Percentiles rank a stretch among this genome's conserved stretches.
These are phyloP conservation scores for Zasmidium cellare DNA, from an alignment of 2,329 filamentous ascomycete species.

Conservation along the genomic window DNA sequence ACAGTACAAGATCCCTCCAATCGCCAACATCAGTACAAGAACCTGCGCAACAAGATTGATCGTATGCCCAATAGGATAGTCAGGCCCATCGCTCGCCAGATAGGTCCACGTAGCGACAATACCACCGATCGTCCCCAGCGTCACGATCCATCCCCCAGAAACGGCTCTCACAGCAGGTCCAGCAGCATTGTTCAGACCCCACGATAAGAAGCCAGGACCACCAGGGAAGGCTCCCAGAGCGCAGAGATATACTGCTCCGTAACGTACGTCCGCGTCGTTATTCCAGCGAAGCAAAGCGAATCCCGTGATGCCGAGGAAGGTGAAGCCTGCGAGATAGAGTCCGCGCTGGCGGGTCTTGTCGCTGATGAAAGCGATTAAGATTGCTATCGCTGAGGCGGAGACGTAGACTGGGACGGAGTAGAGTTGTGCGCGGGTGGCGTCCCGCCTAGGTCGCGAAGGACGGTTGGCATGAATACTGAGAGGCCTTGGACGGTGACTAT, in stretches of 20 bases:
- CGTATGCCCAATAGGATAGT: slow-evolving; percentile 53
- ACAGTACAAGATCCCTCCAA: slow-evolving; percentile 55
- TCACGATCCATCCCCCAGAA: slow-evolving; percentile 56
- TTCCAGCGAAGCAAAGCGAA: slow-evolving; percentile 35
- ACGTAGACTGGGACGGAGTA: slow-evolving; percentile 46
- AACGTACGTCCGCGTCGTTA: slow-evolving; percentile 29
- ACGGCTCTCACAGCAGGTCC: slow-evolving; percentile 59
- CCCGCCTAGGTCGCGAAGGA: slow-evolving; percentile 65
- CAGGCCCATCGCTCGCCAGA: slow-evolving; percentile 46
- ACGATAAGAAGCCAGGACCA: slow-evolving; percentile 59
- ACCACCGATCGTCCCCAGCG: slow-evolving; percentile 57
- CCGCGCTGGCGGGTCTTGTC: slow-evolving; percentile 24
- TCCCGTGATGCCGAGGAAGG: slow-evolving; percentile 31
- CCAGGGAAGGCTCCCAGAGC: slow-evolving; percentile 56
- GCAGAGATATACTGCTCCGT: slow-evolving; percentile 40
- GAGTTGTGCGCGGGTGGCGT: slow-evolving; percentile 49
- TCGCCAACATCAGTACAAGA: slow-evolving; percentile 45
- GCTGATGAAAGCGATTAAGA: slow-evolving; percentile 26
- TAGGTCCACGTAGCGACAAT: slow-evolving; percentile 62
- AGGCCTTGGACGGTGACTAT: slow-evolving; percentile 52
- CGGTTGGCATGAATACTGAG: slow-evolving; percentile 49
- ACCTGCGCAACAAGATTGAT: slow-evolving; percentile 59
- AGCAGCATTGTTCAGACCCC: slow-evolving; percentile 61
- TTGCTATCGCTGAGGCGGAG: slow-evolving; percentile 23
- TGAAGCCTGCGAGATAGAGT: slow-evolving; percentile 24